A percentile compares a stretch with the other conserved stretches of the same genome.
These are phyloP conservation scores for Lachancea sp. DNA, from an alignment of 805 yeast species.

Conservation along the genomic window DNA sequence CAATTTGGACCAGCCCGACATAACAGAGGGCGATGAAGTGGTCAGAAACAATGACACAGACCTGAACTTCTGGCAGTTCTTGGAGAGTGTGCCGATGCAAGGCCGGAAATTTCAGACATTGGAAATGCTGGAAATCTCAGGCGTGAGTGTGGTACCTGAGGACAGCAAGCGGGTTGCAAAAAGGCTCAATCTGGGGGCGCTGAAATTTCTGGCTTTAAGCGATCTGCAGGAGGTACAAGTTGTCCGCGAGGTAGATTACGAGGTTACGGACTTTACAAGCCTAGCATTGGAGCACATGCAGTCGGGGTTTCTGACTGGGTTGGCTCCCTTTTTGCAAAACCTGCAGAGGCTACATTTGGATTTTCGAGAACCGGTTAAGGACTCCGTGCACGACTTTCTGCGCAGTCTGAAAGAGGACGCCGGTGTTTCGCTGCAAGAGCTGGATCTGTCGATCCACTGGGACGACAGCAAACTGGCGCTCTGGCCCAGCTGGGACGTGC, in stretches of 20 bases:
- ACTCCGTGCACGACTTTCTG: conserved; percentile 37
- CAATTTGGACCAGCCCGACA: conserved; percentile 7
- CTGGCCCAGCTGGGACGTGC: conserved; percentile 17
- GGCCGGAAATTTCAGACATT: conserved; percentile 1
- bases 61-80: conserved; percentile 8
- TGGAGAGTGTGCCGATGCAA: conserved; percentile 1
- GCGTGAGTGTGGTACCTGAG: conserved; percentile 4
- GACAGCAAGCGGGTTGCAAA: conserved; percentile 3
- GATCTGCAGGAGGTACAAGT: conserved; percentile 35
- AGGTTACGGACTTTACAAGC: conserved; percentile 10
- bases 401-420: conserved; percentile 11
- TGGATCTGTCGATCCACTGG: conserved; percentile 39
- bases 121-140: conserved; percentile 5
- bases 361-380: conserved; percentile 37
- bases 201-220: conserved; percentile 30
- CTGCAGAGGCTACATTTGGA: conserved; percentile 35
- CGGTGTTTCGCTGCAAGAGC: conserved; percentile 23
- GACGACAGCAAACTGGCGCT: conserved; percentile 32
- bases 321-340: conserved; percentile 25
- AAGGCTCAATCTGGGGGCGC: conserved; percentile 2
- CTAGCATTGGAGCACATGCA: conserved; percentile 10
- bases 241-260: conserved; percentile 13
- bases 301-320: conserved; percentile 24
- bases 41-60: conserved; percentile 4
- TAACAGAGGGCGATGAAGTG: conserved; percentile 5